Evolutionary conservation across 495 filamentous ascomycete species (phyloP).

Genomic region (Aspergillus steynii): DNA sequence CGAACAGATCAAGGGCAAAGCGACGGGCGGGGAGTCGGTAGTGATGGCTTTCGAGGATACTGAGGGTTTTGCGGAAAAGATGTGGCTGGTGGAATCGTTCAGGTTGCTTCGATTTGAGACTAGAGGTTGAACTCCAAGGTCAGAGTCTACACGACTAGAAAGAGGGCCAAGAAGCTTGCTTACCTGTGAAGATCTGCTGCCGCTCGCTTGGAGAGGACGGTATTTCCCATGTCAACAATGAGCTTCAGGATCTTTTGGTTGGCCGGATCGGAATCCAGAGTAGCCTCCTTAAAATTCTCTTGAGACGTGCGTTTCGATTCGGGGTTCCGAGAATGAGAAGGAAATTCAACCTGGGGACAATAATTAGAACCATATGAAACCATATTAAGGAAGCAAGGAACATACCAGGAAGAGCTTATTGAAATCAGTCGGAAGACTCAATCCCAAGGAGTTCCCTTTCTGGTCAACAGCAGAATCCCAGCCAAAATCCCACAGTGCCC

Average conservation of each 20-base stretch:
- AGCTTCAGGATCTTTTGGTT: slow-evolving; percentile 75
- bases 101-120: slow-evolving; percentile 65
- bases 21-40: slow-evolving; percentile 81
- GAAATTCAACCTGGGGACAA: slow-evolving; percentile 36
- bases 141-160: slow-evolving; percentile 8
- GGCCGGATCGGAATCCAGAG: slow-evolving; percentile 60
- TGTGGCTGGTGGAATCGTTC: slow-evolving; percentile 70
- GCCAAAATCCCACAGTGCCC: slow-evolving; percentile 79
- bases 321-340: slow-evolving; percentile 29
- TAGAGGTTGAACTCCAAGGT: slow-evolving; percentile 25
- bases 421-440: slow-evolving; percentile 81
- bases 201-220: slow-evolving; percentile 77
- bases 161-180: slow-evolving; percentile 9
- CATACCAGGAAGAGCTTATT: slow-evolving; percentile 71
- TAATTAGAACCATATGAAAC: neutral
- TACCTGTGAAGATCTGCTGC: slow-evolving; percentile 69
- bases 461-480: slow-evolving; percentile 91
- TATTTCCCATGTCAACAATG: slow-evolving; percentile 85
- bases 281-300: slow-evolving; percentile 46
- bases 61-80: slow-evolving; percentile 82
- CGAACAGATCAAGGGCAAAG: slow-evolving; percentile 90
- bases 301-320: slow-evolving; percentile 41
- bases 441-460: slow-evolving; percentile 79
- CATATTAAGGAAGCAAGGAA: slow-evolving; percentile 15
- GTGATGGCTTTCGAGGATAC: slow-evolving; percentile 84